Evolutionary conservation across 345 rosid genomes (phyloP).

Genomic region (Mangifera indica): DNA sequence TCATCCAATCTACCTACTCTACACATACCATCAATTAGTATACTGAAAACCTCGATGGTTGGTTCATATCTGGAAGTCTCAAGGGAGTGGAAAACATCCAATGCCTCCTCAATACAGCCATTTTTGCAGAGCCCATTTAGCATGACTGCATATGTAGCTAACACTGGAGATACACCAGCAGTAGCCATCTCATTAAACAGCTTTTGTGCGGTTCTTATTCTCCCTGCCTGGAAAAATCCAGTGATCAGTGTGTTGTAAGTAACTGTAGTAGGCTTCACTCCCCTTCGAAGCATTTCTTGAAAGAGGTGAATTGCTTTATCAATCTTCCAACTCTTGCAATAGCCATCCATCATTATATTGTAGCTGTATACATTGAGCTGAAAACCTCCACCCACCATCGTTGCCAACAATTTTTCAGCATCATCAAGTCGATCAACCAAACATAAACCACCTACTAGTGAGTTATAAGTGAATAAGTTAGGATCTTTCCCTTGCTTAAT

Average conservation of each 20-base stretch:
- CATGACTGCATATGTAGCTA: conserved; percentile 12
- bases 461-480: conserved; percentile 25
- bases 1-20: conserved; percentile 24
- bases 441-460: conserved; percentile 37
- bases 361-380: conserved; percentile 30
- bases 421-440: conserved; percentile 29
- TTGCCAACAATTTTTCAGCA: conserved; percentile 25
- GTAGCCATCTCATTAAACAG: conserved; percentile 26
- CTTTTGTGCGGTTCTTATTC: conserved; percentile 27
- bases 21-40: conserved; percentile 39
- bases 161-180: not conserved
- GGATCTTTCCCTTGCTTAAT: conserved; percentile 23
- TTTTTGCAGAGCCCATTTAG: conserved; percentile 31
- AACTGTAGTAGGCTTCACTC: conserved; percentile 24
- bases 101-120: conserved; percentile 23
- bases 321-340: conserved; percentile 32
- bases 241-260: conserved; percentile 33
- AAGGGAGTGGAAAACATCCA: conserved; percentile 16
- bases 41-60: conserved; percentile 27
- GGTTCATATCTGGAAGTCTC: conserved; percentile 19
- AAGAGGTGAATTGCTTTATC: conserved; percentile 26
- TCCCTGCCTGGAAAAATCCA: conserved; percentile 30
- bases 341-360: conserved; percentile 31
- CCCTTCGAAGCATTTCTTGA: conserved; percentile 23
- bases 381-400: conserved; percentile 27